Evolutionary conservation across 495 filamentous ascomycete species (phyloP).

Genomic region (Cenococcum geophilum): DNA sequence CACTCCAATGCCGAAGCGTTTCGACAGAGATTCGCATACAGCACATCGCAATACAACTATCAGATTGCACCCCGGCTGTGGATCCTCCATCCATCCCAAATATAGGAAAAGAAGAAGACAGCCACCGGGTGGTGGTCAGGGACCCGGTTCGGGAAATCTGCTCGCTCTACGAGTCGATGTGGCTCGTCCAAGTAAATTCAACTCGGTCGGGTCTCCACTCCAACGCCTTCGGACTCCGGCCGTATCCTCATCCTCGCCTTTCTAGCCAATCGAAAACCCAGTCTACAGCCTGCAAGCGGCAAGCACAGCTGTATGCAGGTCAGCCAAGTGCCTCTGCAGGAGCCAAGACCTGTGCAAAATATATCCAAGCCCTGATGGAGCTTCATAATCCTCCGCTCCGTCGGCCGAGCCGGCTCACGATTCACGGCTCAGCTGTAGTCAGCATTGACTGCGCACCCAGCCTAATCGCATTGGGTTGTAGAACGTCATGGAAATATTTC

Average conservation of each 20-base stretch:
- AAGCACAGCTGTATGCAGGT: neutral
- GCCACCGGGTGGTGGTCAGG: neutral
- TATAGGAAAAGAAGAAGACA: neutral
- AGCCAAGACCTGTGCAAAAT: neutral
- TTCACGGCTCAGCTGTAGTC: neutral
- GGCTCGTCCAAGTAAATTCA: neutral
- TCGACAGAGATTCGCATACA: too few species aligned
- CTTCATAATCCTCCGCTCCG: neutral
- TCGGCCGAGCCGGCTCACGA: neutral
- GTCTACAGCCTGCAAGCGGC: neutral
- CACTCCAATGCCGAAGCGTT: too few species aligned
- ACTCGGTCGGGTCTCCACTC: constrained; percentile 24
- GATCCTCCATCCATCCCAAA: too few species aligned
- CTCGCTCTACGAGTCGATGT: neutral
- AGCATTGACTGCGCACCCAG: neutral
- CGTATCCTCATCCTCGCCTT: neutral
- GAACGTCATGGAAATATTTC: neutral
- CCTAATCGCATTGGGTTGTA: neutral
- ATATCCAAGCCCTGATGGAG: neutral
- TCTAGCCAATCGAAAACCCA: constrained; percentile 10
- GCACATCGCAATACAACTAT: too few species aligned
- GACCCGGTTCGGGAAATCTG: neutral
- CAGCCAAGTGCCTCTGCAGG: neutral
- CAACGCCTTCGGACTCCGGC: constrained; percentile 24
- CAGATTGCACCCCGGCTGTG: too few species aligned